phyloP scores from a whole-genome alignment of 1,139 yeast species.

The Hyphopichia pseudoburtonii region DNA sequence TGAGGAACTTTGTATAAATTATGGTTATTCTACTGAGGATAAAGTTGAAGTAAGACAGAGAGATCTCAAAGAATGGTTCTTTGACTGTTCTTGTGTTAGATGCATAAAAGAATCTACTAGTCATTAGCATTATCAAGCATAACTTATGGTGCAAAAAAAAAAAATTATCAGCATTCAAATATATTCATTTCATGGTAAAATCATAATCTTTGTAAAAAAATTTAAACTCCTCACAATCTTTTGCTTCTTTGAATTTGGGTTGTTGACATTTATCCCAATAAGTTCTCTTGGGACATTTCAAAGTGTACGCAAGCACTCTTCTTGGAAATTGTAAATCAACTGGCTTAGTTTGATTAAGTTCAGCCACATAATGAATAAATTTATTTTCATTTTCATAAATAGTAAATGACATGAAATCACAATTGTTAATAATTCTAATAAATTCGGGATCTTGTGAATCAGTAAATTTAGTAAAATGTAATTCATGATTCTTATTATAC shows the following conservation, averaged over 20 bases:
- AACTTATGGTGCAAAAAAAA: too few relatives aligned
- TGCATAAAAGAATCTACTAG: constrained; percentile 31
- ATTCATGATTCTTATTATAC: constrained; percentile 40
- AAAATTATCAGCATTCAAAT: too few relatives aligned
- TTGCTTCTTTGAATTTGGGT: constrained; percentile 52
- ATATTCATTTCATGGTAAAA: constrained; percentile 20
- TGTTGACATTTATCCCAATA: constrained; percentile 78
- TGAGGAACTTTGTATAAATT: constrained; percentile 62
- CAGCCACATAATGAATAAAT: constrained; percentile 20
- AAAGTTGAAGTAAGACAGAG: constrained; percentile 41
- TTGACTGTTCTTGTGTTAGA: constrained; percentile 53
- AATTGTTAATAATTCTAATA: constrained; percentile 26
- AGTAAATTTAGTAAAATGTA: constrained; percentile 37
- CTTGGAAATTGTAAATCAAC: constrained; percentile 80
- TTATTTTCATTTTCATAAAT: constrained; percentile 18
- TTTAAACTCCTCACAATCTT: constrained; percentile 64
- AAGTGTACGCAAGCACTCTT: constrained; percentile 62
- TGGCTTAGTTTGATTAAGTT: constrained; percentile 23
- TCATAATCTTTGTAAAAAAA: constrained; percentile 47
- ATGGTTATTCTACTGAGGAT: constrained; percentile 53
- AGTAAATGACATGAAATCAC: constrained; percentile 43
- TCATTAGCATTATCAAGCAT: too few relatives aligned
- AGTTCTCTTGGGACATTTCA: constrained; percentile 59
- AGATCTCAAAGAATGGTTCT: constrained; percentile 59
- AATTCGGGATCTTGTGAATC: constrained; percentile 22